Conservation (phyloP, 2,329 filamentous ascomycete genomes). For the Colletotrichum sp. region DNA sequence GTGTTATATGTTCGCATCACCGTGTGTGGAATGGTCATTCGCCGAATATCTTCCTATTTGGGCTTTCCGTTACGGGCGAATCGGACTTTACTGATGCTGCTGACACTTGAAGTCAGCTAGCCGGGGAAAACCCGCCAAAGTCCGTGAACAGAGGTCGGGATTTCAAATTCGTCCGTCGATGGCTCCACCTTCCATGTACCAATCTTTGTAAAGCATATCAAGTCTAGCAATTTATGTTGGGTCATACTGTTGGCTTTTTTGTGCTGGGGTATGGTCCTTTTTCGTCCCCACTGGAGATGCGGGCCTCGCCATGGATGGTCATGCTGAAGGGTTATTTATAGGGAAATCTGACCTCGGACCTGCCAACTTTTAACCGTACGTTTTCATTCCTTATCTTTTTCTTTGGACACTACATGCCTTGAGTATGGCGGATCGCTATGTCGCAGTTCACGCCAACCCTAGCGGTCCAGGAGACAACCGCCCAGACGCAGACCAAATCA, state of each 20-base stretch:
- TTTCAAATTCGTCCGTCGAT: not conserved
- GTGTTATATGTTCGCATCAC: not conserved
- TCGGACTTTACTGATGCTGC: not conserved
- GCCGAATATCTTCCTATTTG: not conserved
- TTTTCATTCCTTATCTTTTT: not conserved
- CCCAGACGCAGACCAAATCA: constrained; percentile 17
- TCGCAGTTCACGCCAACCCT: not conserved
- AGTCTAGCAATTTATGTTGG: not conserved
- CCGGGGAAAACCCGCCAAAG: not conserved
- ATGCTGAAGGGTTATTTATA: not conserved
- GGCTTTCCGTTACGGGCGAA: not conserved
- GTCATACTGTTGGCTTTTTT: not conserved
- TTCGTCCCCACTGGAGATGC: not conserved
- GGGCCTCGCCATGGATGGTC: not conserved
- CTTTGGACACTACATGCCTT: not conserved
- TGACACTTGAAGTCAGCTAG: not conserved
- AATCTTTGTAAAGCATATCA: not conserved
- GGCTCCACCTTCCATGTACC: not conserved
- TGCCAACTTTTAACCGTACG: not conserved
- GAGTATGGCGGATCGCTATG: not conserved
- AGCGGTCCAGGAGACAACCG: constrained; percentile 16
- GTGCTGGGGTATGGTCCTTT: not conserved
- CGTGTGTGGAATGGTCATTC: not conserved
- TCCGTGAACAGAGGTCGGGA: not conserved
- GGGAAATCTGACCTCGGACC: not conserved